Percentiles rank a stretch among this genome's conserved stretches.
Evolutionary conservation across 1,284 basidiomycete species (phyloP).

Genomic region (Ceratobasidium papillatum): DNA sequence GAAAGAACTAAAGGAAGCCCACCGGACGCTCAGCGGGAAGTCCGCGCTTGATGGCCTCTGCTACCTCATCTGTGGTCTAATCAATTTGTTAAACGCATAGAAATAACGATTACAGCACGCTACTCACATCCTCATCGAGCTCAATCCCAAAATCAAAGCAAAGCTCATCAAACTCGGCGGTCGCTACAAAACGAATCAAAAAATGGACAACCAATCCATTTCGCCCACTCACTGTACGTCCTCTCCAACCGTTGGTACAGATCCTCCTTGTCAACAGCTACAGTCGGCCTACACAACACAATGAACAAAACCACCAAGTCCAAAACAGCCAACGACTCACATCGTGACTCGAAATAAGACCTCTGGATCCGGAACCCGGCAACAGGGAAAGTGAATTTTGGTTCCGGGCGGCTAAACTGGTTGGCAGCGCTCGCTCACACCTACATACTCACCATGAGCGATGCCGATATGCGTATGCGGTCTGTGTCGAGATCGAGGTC

Average conservation of each 20-base stretch:
- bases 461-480: conserved; percentile 34
- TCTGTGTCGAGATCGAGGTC: conserved; percentile 19
- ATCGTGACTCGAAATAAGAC: conserved; percentile 10
- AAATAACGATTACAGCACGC: too few relatives aligned
- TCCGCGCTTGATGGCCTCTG: conserved; percentile 81
- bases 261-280: conserved; percentile 94
- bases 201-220: conserved; percentile 35
- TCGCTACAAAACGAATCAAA: conserved; percentile 61
- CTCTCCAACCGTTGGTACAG: conserved; percentile 88
- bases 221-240: conserved; percentile 74
- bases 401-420: background rate
- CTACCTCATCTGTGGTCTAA: conserved; percentile 89
- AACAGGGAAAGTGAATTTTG: background rate
- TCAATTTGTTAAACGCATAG: conserved; percentile 12
- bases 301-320: conserved; percentile 36
- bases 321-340: conserved; percentile 41
- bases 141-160: conserved; percentile 98
- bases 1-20: conserved; percentile 48
- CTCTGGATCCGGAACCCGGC: conserved; percentile 3
- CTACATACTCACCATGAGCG: background rate
- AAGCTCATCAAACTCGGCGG: conserved; percentile 93
- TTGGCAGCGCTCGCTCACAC: too few relatives aligned
- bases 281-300: conserved; percentile 71
- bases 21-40: conserved; percentile 84
- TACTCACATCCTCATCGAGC: conserved; percentile 92